A percentile compares a stretch with the other conserved stretches of the same genome.
Evolutionary conservation across 805 yeast species (phyloP).

Genomic region (Pichia heedii): DNA sequence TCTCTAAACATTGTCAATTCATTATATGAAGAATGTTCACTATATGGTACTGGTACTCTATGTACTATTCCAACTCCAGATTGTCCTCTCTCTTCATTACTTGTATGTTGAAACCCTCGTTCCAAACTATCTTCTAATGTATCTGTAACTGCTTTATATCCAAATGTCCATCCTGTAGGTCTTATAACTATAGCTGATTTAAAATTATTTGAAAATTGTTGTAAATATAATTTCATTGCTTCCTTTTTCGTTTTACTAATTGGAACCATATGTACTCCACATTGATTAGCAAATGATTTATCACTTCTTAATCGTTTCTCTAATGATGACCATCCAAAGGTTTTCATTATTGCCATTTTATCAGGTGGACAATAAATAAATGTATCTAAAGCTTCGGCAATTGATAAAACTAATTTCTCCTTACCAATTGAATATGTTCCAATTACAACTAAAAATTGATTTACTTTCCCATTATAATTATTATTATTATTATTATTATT

Average conservation of each 20-base stretch:
- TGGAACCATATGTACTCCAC: conserved; percentile 66
- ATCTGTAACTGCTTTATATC: conserved; percentile 10
- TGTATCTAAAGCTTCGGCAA: conserved; percentile 44
- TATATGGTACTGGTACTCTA: conserved; percentile 50
- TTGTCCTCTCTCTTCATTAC: not conserved
- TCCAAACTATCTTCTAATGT: conserved; percentile 1
- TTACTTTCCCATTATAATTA: no score
- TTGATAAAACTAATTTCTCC: conserved; percentile 67
- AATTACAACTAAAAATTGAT: conserved; percentile 43
- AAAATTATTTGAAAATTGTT: conserved; percentile 36
- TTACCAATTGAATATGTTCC: conserved; percentile 94
- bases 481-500: conserved; percentile 4
- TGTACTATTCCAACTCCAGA: conserved; percentile 12
- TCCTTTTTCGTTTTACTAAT: conserved; percentile 46
- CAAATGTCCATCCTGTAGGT: conserved; percentile 91
- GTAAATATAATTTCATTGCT: conserved; percentile 41
- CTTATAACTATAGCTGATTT: conserved; percentile 60
- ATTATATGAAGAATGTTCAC: conserved; percentile 86
- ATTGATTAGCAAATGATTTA: conserved; percentile 31
- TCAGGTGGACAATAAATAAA: conserved; percentile 46
- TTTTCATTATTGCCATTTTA: conserved; percentile 37
- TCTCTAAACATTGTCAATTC: conserved; percentile 65
- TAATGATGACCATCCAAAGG: conserved; percentile 38
- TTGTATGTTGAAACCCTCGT: conserved; percentile 7
- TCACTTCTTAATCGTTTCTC: conserved; percentile 30